Evolutionary conservation across 306 rosid species (phyloP).

Genomic region (Canavalia gladiata): DNA sequence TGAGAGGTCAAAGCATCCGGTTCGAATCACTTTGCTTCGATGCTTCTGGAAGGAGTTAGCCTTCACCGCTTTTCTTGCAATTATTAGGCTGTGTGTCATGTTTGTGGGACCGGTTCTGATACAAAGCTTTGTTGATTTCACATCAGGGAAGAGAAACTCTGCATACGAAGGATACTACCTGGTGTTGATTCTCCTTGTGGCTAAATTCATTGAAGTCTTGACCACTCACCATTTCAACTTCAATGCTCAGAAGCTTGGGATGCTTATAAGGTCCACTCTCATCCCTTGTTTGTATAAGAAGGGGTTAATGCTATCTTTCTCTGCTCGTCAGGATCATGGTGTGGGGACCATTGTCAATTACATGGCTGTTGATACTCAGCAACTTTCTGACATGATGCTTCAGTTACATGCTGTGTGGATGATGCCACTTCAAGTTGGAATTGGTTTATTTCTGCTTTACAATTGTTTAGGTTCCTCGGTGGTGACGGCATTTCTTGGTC

Average conservation of each 20-base stretch:
- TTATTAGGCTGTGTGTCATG: constrained; percentile 62
- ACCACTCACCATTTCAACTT: constrained; percentile 78
- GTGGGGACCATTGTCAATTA: constrained; percentile 83
- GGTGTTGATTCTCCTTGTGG: constrained; percentile 61
- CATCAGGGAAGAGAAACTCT: constrained; percentile 72
- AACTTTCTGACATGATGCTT: constrained; percentile 81
- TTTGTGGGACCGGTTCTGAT: constrained; percentile 79
- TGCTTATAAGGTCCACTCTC: constrained; percentile 69
- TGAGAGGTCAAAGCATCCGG: constrained; percentile 63
- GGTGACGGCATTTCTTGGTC: constrained; percentile 55
- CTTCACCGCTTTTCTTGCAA: constrained; percentile 70
- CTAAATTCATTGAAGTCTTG: constrained; percentile 73
- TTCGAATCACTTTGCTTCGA: constrained; percentile 62
- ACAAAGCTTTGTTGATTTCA: constrained; percentile 74
- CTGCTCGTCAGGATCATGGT: constrained; percentile 76
- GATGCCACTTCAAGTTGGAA: constrained; percentile 71
- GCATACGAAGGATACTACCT: constrained; percentile 76
- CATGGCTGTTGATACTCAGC: constrained; percentile 89
- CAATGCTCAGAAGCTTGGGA: constrained; percentile 72
- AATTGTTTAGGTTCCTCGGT: constrained; percentile 60
- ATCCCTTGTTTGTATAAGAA: constrained; percentile 73
- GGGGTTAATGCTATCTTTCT: constrained; percentile 68
- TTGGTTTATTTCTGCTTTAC: constrained; percentile 66
- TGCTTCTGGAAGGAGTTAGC: constrained; percentile 77
- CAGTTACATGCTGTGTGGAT: constrained; percentile 78